A percentile compares a stretch with the other conserved stretches of the same genome.
These are phyloP conservation scores for Melocanna baccifera DNA, from an alignment of 176 grass and related monocot genomes.

Conservation along the genomic window DNA sequence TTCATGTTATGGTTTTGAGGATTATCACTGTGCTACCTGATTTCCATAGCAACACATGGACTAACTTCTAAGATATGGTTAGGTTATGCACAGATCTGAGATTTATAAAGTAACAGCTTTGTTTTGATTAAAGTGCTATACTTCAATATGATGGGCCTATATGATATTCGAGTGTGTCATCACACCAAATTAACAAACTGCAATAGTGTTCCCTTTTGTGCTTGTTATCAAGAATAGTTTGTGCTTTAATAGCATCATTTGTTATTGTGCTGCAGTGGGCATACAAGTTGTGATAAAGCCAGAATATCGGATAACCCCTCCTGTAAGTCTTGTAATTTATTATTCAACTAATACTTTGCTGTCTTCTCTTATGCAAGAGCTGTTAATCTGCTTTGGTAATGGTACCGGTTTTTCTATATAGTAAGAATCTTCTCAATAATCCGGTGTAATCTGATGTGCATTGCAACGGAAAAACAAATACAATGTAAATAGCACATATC, in stretches of 20 bases:
- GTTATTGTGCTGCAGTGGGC: constrained; percentile 46
- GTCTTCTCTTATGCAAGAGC: background rate
- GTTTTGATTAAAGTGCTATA: background rate
- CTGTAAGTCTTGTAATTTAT: constrained; percentile 50
- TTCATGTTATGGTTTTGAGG: background rate
- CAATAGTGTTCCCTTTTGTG: background rate
- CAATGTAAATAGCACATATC: too few relatives aligned
- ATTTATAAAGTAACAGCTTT: background rate
- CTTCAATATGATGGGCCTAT: background rate
- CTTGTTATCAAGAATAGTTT: background rate
- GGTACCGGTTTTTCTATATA: background rate
- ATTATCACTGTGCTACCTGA: background rate
- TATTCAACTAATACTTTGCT: background rate
- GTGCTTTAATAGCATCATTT: constrained; percentile 10
- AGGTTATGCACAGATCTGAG: background rate
- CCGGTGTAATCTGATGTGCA: too few relatives aligned
- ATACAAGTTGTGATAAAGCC: constrained; percentile 86
- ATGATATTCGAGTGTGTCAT: background rate
- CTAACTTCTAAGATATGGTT: background rate
- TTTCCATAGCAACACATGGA: too few relatives aligned
- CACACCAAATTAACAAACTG: background rate
- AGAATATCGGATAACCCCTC: constrained; percentile 74
- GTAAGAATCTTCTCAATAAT: too few relatives aligned
- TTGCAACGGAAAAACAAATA: too few relatives aligned
- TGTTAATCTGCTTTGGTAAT: background rate